Conservation (phyloP, 2,329 filamentous ascomycete species). For the Bipolaris cookei region DNA sequence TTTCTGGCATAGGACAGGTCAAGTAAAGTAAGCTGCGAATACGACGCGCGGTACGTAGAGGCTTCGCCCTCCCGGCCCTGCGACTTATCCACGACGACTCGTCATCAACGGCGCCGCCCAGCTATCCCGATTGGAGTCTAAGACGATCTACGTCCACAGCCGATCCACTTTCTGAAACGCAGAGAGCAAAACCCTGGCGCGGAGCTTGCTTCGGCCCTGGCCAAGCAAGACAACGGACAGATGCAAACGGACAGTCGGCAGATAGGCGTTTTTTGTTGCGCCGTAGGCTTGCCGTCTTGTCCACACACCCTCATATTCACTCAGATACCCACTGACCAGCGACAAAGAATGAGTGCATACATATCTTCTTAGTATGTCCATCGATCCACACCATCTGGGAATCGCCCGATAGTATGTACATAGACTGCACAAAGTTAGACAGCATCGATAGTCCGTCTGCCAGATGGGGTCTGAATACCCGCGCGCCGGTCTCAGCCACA, state of each 20-base stretch:
- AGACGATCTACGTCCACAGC: constrained; percentile 1
- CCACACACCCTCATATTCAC: neutral
- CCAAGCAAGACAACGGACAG: neutral
- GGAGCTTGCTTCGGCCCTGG: neutral
- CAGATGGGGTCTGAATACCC: constrained; percentile 1
- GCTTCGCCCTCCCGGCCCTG: neutral
- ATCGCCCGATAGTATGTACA: neutral
- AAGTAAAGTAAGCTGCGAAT: neutral
- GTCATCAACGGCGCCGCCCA: constrained; percentile 12
- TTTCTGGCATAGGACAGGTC: neutral
- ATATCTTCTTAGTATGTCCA: too few species aligned
- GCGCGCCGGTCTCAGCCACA: neutral
- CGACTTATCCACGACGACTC: constrained; percentile 3
- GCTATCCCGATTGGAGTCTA: constrained; percentile 11
- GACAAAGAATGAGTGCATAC: too few species aligned
- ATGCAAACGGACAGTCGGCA: too few species aligned
- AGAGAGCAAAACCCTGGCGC: neutral
- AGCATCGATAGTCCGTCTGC: constrained; percentile 11
- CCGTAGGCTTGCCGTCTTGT: neutral
- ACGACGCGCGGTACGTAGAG: constrained; percentile 6
- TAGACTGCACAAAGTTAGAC: constrained; percentile 7
- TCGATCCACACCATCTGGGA: too few species aligned
- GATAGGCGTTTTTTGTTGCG: neutral
- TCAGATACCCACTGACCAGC: too few species aligned
- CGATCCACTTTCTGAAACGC: constrained; percentile 11